A percentile compares a stretch with the other conserved stretches of the same genome.
Evolutionary conservation across 176 grass and related monocot species (phyloP).

Genomic region (Triticum dicoccoides): DNA sequence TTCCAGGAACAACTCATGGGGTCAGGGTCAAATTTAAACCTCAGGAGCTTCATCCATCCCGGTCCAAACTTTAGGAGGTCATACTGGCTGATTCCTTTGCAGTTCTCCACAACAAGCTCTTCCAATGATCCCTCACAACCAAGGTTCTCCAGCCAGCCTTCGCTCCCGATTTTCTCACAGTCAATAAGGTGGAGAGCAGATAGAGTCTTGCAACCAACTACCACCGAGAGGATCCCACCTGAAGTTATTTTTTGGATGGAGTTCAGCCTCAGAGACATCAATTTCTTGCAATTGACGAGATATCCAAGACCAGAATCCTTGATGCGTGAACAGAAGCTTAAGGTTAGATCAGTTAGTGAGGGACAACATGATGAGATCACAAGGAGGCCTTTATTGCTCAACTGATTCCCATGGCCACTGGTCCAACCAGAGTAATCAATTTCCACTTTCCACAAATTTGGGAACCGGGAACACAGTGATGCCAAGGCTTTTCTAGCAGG

Average conservation of each 20-base stretch:
- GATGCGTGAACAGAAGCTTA: constrained; percentile 72
- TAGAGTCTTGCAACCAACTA: constrained; percentile 63
- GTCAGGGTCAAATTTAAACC: constrained; percentile 8
- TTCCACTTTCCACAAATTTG: constrained; percentile 60
- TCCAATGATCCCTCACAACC: constrained; percentile 46
- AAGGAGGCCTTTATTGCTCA: constrained; percentile 49
- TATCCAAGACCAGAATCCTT: constrained; percentile 46
- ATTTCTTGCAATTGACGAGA: constrained; percentile 46
- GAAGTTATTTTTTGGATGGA: constrained; percentile 50
- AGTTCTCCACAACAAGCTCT: constrained; percentile 55
- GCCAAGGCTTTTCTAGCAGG: constrained; percentile 30
- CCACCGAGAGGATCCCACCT: constrained; percentile 55
- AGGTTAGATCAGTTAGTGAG: constrained; percentile 45
- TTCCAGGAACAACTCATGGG: no score
- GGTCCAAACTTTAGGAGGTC: constrained; percentile 58
- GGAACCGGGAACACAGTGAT: constrained; percentile 44
- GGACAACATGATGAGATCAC: constrained; percentile 50
- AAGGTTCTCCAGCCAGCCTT: constrained; percentile 65
- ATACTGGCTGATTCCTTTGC: constrained; percentile 46
- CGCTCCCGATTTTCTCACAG: constrained; percentile 48
- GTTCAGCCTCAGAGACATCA: constrained; percentile 53
- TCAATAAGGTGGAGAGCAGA: constrained; percentile 48
- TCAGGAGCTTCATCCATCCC: constrained; percentile 54
- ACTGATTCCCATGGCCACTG: constrained; percentile 37
- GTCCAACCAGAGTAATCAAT: constrained; percentile 66